Evolutionary conservation across 106 monocot species (phyloP).

Genomic region (Dendrobium nobile): DNA sequence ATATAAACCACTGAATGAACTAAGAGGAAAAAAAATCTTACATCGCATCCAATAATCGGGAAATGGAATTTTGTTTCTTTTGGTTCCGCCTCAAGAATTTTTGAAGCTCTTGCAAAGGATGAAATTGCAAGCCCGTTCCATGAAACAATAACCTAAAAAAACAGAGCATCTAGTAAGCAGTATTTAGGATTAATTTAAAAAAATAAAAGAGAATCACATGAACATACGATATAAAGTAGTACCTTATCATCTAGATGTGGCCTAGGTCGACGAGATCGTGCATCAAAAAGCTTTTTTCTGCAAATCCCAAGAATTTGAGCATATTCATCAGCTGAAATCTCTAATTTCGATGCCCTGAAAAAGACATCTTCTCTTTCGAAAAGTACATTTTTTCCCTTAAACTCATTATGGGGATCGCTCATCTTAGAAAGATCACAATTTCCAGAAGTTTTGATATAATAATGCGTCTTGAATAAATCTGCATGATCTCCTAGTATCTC

Average conservation of each 20-base stretch:
- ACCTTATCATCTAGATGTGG: slow-evolving; percentile 99
- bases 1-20: neutral
- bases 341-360: slow-evolving; percentile 49
- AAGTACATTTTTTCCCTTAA: slow-evolving; percentile 71
- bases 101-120: slow-evolving; percentile 83
- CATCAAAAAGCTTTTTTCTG: slow-evolving; percentile 51
- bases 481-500: slow-evolving; percentile 54
- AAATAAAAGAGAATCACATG: neutral
- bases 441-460: slow-evolving; percentile 82
- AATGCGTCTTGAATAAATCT: slow-evolving; percentile 79
- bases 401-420: slow-evolving; percentile 95
- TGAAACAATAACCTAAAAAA: slow-evolving; percentile 84
- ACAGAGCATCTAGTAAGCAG: neutral
- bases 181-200: neutral
- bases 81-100: slow-evolving; percentile 55
- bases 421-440: slow-evolving; percentile 91
- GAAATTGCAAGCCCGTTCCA: slow-evolving; percentile 96
- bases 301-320: slow-evolving; percentile 46
- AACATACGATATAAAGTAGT: neutral
- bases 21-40: slow-evolving; percentile 25
- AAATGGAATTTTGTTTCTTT: slow-evolving; percentile 54
- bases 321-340: slow-evolving; percentile 68
- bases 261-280: slow-evolving; percentile 46
- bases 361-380: slow-evolving; percentile 56
- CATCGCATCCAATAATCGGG: slow-evolving; percentile 70